These are phyloP conservation scores for Arachis hypogaea DNA, from an alignment of 306 rosid species.

Conservation along the genomic window DNA sequence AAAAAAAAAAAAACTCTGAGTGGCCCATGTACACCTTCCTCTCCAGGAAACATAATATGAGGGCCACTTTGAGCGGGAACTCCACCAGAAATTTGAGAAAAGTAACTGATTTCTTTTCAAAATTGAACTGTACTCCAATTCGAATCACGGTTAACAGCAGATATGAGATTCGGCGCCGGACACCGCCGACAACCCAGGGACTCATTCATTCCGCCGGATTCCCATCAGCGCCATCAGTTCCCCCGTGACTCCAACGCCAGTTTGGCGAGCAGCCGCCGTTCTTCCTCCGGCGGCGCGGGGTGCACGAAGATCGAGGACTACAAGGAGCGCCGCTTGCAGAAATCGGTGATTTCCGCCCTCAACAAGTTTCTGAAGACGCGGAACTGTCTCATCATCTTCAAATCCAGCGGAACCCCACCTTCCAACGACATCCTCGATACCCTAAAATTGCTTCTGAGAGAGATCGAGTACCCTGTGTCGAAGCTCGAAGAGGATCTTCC, in stretches of 20 bases:
- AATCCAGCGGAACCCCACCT: conserved; percentile 50
- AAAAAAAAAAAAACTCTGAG: too few species aligned
- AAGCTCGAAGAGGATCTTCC: conserved; percentile 90
- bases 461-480: conserved; percentile 50
- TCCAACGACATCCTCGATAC: conserved; percentile 73
- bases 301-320: conserved; percentile 58
- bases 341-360: conserved; percentile 58
- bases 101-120: background rate
- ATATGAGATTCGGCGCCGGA: conserved; percentile 57
- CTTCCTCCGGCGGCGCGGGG: conserved; percentile 63
- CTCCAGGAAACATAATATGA: too few species aligned
- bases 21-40: too few species aligned
- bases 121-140: background rate
- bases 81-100: too few species aligned
- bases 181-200: conserved; percentile 58
- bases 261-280: conserved; percentile 85
- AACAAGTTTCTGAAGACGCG: conserved; percentile 61
- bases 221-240: conserved; percentile 37
- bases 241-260: conserved; percentile 87
- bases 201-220: conserved; percentile 55
- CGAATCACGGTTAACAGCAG: background rate
- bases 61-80: too few species aligned
- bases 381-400: conserved; percentile 55
- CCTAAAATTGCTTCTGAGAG: conserved; percentile 57
- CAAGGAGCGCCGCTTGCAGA: conserved; percentile 75